Conservation (phyloP, 176 grass and related monocot species). For the Zoysia pacifica region DNA sequence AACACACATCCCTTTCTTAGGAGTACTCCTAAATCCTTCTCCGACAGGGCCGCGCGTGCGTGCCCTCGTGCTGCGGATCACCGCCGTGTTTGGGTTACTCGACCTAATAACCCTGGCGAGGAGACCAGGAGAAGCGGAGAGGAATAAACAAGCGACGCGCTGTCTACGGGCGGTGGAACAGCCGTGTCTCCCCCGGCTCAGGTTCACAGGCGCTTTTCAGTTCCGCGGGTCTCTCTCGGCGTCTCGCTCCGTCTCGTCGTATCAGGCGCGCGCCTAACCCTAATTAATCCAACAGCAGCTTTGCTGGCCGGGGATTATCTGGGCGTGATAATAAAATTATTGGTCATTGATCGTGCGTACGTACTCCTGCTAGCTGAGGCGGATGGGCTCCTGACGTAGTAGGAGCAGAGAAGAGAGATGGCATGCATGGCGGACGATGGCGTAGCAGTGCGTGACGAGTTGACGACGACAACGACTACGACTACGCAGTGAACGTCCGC, state of each 20-base stretch:
- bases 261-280: slow-evolving; percentile 32
- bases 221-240: slow-evolving; percentile 1
- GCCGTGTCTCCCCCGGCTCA: slow-evolving; percentile 44
- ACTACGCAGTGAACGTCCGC: too few species aligned
- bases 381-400: background rate
- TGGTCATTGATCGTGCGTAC: background rate
- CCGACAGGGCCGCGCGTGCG: background rate
- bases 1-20: slow-evolving; percentile 43
- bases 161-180: slow-evolving; percentile 52
- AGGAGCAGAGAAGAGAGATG: background rate
- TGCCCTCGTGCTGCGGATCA: background rate
- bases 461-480: background rate
- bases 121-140: slow-evolving; percentile 51
- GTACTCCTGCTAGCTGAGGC: background rate
- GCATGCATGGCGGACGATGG: background rate
- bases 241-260: slow-evolving; percentile 9
- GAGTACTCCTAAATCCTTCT: background rate
- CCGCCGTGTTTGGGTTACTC: background rate
- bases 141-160: slow-evolving; percentile 49
- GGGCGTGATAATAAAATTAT: background rate
- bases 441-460: too few species aligned
- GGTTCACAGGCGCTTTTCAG: slow-evolving; percentile 56
- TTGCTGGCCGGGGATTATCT: background rate
- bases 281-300: background rate
- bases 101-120: background rate